Conservation (phyloP, 2,329 filamentous ascomycete genomes). For the Arthrobotrys iridis region DNA sequence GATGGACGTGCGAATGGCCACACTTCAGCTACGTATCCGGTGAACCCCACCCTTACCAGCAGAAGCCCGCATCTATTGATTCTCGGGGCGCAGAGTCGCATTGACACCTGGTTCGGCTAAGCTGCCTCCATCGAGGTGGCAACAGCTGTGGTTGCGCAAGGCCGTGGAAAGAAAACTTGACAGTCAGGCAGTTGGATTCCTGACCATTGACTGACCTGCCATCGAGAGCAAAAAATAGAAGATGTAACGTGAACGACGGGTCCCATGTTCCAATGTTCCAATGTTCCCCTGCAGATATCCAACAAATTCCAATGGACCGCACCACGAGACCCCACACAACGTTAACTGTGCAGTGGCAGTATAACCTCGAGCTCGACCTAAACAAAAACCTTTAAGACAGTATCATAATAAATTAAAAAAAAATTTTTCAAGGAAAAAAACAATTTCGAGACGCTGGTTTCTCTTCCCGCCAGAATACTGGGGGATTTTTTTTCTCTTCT, state of each 20-base stretch:
- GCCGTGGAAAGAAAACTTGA: too few relatives aligned
- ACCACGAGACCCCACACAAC: constrained; percentile 9
- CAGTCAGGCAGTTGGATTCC: too few relatives aligned
- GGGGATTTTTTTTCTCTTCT: too few relatives aligned
- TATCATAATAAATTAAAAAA: too few relatives aligned
- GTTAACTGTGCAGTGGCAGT: neutral
- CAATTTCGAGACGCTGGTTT: neutral
- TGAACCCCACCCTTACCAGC: neutral
- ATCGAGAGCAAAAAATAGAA: neutral
- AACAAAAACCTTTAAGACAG: too few relatives aligned
- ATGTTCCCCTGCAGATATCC: constrained; percentile 39
- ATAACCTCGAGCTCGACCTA: too few relatives aligned
- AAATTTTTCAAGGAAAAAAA: too few relatives aligned
- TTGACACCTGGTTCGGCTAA: constrained; percentile 44
- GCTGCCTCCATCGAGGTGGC: constrained; percentile 31
- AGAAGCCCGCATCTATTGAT: neutral
- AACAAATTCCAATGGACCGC: constrained; percentile 30
- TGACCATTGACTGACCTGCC: neutral
- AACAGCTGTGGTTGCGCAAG: constrained; percentile 26
- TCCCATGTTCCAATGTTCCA: neutral
- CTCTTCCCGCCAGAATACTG: neutral
- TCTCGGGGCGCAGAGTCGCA: constrained; percentile 26
- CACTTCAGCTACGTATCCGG: constrained; percentile 7
- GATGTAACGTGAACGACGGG: constrained; percentile 8
- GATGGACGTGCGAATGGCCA: neutral